Conservation (phyloP, 306 rosid genomes). For the Quercus engelmannii region DNA sequence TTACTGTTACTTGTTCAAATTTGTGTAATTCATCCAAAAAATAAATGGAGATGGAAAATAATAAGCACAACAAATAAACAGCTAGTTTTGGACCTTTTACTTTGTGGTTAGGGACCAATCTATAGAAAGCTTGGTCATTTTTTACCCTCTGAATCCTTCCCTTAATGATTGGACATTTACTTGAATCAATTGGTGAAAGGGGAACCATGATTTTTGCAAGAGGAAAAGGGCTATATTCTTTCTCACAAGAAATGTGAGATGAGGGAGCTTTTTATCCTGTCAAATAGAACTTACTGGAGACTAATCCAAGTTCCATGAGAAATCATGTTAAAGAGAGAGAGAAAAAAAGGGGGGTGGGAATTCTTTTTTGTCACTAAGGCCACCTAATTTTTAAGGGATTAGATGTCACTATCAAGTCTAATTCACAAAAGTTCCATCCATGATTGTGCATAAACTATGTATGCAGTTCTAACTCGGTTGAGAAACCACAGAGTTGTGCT, state of each 20-base stretch:
- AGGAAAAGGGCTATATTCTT: not conserved
- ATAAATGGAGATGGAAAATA: not conserved
- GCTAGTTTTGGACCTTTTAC: not conserved
- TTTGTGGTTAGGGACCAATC: not conserved
- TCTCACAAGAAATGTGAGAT: not conserved
- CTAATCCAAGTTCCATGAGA: not conserved
- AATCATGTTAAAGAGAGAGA: not conserved
- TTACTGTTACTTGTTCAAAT: no score
- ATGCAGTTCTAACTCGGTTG: not conserved
- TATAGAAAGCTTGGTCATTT: not conserved
- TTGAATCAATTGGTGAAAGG: not conserved
- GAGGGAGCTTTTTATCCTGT: not conserved
- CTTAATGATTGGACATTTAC: not conserved
- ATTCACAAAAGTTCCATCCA: not conserved
- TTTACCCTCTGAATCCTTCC: not conserved
- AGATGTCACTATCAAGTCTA: not conserved
- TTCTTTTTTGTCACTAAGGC: not conserved
- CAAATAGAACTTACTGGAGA: not conserved
- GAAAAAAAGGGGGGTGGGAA: not conserved
- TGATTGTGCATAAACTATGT: not conserved
- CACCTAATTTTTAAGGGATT: not conserved
- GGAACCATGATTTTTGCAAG: not conserved
- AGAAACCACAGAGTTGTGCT: not conserved
- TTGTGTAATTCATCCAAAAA: not conserved
- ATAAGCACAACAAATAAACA: not conserved